These are phyloP conservation scores for Nidularia sp. DNA, from an alignment of 768 basidiomycete species.

Conservation along the genomic window DNA sequence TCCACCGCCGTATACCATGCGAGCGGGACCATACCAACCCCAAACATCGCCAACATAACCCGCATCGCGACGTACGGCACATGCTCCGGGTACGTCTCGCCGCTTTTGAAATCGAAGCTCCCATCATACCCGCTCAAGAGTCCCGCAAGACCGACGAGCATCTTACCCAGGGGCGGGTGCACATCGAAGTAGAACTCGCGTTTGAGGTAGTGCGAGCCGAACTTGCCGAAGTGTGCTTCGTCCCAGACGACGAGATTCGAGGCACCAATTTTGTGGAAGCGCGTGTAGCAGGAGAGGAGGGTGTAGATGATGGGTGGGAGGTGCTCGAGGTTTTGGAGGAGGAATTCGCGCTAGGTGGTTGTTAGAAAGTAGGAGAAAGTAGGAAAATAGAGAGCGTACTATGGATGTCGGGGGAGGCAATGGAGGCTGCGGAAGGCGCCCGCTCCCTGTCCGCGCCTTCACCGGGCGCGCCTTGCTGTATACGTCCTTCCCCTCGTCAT, in stretches of 20 bases:
- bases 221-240: conserved; percentile 99
- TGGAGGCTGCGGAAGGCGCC: conserved; percentile 55
- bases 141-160: conserved; percentile 95
- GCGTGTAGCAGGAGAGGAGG: conserved; percentile 90
- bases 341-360: conserved; percentile 60
- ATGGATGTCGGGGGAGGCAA: conserved; percentile 66
- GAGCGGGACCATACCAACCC: conserved; percentile 92
- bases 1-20: conserved; percentile 97
- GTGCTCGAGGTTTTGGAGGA: conserved; percentile 77
- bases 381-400: conserved; percentile 29
- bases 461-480: conserved; percentile 43
- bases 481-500: conserved; percentile 50
- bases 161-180: conserved; percentile 97
- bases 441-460: conserved; percentile 44
- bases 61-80: conserved; percentile 96
- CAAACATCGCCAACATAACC: conserved; percentile 90
- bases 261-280: conserved; percentile 89
- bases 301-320: conserved; percentile 84
- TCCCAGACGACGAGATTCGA: conserved; percentile 93
- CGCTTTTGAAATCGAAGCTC: conserved; percentile 90
- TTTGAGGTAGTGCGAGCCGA: conserved; percentile 96
- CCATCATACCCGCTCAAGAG: conserved; percentile 90
- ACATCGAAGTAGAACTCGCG: conserved; percentile 99
- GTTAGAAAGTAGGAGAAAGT: conserved; percentile 11
- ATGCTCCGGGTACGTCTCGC: conserved; percentile 72